Percentiles rank a stretch among this genome's conserved stretches.
These are phyloP conservation scores for Cotoneaster glaucophyllus DNA, from an alignment of 306 rosid genomes.

Conservation along the genomic window DNA sequence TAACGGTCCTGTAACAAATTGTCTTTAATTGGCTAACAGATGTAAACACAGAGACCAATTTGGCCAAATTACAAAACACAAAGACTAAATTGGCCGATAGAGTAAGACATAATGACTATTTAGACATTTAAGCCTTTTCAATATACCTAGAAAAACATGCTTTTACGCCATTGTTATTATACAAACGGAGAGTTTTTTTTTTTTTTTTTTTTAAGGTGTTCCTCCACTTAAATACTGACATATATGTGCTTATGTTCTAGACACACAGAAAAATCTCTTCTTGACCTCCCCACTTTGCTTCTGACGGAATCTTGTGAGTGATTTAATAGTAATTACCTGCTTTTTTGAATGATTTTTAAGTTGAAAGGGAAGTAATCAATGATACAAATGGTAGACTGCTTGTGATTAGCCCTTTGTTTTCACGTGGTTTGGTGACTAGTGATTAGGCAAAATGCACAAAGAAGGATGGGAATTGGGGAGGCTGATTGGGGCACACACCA, in stretches of 20 bases:
- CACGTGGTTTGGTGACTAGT: constrained; percentile 36
- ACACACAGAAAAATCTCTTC: background rate
- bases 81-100: too few species aligned
- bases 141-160: too few species aligned
- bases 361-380: background rate
- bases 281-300: background rate
- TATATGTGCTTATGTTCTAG: too few species aligned
- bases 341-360: constrained; percentile 3
- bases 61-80: too few species aligned
- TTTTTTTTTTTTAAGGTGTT: too few species aligned
- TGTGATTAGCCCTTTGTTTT: constrained; percentile 10
- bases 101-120: too few species aligned
- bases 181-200: too few species aligned
- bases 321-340: background rate
- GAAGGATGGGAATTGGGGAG: background rate
- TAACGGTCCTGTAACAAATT: accelerated
- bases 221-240: too few species aligned
- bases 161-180: too few species aligned
- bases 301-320: background rate
- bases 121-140: too few species aligned
- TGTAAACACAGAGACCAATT: too few species aligned
- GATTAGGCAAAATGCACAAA: constrained; percentile 22
- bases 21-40: too few species aligned
- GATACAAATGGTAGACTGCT: constrained; percentile 8
- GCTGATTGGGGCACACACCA: constrained; percentile 8